phyloP scores from a whole-genome alignment of 345 rosid genomes.

The Angophora floribunda region DNA sequence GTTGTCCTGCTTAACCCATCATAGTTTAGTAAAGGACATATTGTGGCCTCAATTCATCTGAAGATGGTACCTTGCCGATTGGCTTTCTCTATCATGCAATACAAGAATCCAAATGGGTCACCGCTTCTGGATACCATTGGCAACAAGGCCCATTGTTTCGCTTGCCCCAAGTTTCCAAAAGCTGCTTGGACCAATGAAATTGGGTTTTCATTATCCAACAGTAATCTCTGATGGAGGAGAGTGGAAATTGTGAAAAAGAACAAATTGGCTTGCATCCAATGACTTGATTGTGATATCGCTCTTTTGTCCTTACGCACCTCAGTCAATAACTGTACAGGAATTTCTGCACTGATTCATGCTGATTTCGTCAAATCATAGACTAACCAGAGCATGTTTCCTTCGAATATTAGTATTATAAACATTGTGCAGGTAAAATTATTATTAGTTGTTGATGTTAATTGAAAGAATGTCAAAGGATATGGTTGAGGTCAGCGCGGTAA shows the following conservation, averaged over 20 bases:
- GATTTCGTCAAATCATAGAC: neutral
- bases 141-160: neutral
- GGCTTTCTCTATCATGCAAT: neutral
- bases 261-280: neutral
- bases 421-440: neutral
- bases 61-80: neutral
- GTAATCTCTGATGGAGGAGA: neutral
- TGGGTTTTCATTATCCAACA: neutral
- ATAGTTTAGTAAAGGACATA: neutral
- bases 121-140: neutral
- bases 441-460: neutral
- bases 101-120: neutral
- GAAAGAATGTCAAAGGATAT: neutral
- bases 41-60: neutral
- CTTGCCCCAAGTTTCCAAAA: neutral
- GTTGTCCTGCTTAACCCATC: neutral
- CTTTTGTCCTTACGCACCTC: neutral
- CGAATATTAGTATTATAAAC: neutral
- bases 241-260: neutral
- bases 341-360: neutral
- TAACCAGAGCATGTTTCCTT: neutral
- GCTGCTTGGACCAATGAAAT: neutral
- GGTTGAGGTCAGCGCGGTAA: neutral
- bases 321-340: neutral
- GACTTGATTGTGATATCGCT: neutral